Percentiles rank a stretch among this genome's conserved stretches.
Evolutionary conservation across 352 stramenopile species (phyloP).

Genomic region (Phytophthora niederhauseri): DNA sequence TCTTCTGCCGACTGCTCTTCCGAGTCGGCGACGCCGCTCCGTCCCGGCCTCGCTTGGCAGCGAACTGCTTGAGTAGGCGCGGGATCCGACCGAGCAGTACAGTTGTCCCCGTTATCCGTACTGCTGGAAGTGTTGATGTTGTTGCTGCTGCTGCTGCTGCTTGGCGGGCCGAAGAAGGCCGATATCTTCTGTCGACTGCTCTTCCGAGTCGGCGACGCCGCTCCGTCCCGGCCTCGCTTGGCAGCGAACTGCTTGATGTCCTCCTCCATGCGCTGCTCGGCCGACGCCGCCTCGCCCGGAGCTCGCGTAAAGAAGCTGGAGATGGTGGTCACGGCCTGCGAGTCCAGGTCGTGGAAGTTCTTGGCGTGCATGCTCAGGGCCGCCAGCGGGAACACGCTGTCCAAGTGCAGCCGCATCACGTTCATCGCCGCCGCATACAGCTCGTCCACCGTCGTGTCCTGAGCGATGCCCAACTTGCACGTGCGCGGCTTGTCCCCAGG

Average conservation of each 20-base stretch:
- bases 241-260: conserved; percentile 30
- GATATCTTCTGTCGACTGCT: conserved; percentile 61
- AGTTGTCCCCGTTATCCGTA: conserved; percentile 2
- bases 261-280: conserved; percentile 30
- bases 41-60: conserved; percentile 23
- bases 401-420: conserved; percentile 55
- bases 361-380: conserved; percentile 66
- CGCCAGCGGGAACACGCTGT: conserved; percentile 64
- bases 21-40: conserved; percentile 1
- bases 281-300: conserved; percentile 8
- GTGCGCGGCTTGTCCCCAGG: conserved; percentile 51
- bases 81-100: not conserved
- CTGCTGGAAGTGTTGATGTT: not conserved
- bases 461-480: conserved; percentile 54
- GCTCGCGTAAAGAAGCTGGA: conserved; percentile 74
- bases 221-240: conserved; percentile 23
- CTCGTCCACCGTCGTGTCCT: conserved; percentile 62
- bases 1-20: conserved; percentile 51
- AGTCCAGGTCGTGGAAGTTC: conserved; percentile 68
- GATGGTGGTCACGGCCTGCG: conserved; percentile 49
- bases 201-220: conserved; percentile 14
- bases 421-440: conserved; percentile 59
- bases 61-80: conserved; percentile 36
- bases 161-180: conserved; percentile 46
- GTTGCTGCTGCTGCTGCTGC: conserved; percentile 3